phyloP scores from a whole-genome alignment of 345 rosid species.

The Eucalyptus tenuipes region DNA sequence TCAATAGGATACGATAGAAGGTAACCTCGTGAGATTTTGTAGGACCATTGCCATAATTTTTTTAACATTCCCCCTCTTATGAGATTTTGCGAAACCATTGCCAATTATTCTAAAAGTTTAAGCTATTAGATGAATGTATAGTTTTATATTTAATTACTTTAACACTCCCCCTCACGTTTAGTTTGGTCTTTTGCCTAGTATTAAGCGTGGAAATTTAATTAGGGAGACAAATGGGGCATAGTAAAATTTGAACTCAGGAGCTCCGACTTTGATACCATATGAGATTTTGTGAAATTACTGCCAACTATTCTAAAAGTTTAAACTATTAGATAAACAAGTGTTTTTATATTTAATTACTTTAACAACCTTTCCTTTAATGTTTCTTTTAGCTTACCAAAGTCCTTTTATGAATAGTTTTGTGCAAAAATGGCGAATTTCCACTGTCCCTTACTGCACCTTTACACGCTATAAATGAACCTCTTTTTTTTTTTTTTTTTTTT shows the following conservation, averaged over 20 bases:
- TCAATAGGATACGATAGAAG: accelerated
- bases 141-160: too few species aligned
- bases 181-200: too few species aligned
- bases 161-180: too few species aligned
- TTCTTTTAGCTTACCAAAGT: neutral
- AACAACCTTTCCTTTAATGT: neutral
- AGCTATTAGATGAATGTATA: accelerated
- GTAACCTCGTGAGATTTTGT: neutral
- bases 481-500: neutral
- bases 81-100: accelerated
- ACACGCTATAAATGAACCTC: neutral
- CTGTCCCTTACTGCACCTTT: neutral
- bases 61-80: accelerated
- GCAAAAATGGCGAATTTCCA: neutral
- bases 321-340: accelerated
- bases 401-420: neutral
- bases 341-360: too few species aligned
- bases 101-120: accelerated
- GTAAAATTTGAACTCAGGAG: too few species aligned
- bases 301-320: too few species aligned
- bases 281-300: accelerated
- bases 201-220: too few species aligned
- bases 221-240: too few species aligned
- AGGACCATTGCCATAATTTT: too few species aligned
- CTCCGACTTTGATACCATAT: accelerated